These are phyloP conservation scores for Endocladia muricata DNA, from an alignment of 31 red algal genomes.

Conservation along the genomic window DNA sequence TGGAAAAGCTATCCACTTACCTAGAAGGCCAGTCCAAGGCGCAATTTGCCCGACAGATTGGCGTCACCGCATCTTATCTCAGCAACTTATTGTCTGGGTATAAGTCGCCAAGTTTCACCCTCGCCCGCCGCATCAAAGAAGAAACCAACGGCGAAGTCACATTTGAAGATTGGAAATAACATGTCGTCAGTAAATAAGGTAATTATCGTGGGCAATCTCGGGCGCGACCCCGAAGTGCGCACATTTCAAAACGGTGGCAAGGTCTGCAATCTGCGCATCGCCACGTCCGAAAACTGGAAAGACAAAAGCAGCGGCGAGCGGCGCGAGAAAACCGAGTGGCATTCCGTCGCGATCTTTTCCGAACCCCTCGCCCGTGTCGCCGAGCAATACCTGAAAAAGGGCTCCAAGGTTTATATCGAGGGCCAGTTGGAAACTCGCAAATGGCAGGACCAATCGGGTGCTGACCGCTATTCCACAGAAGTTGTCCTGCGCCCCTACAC, in stretches of 20 bases:
- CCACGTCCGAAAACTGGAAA: neutral
- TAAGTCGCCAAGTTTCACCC: too few species aligned
- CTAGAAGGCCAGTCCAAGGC: too few species aligned
- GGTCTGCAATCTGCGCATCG: neutral
- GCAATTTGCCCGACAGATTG: too few species aligned
- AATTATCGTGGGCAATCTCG: neutral
- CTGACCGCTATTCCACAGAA: neutral
- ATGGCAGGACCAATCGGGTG: neutral
- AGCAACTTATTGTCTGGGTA: too few species aligned
- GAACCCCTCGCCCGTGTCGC: neutral
- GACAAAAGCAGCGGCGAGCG: neutral
- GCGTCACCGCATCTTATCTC: too few species aligned
- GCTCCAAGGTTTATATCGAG: neutral
- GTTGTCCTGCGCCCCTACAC: too few species aligned
- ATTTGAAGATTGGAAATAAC: too few species aligned
- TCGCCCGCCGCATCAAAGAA: too few species aligned
- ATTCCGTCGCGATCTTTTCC: neutral
- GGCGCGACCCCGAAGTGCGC: neutral
- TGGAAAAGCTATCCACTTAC: too few species aligned
- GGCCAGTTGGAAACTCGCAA: neutral
- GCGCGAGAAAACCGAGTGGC: conserved; percentile 2
- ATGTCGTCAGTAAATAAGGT: too few species aligned
- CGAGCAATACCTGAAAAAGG: neutral
- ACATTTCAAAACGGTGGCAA: neutral
- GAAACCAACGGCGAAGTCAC: too few species aligned